A percentile compares a stretch with the other conserved stretches of the same genome.
phyloP scores from a whole-genome alignment of 306 rosid species.

The Crotalaria pallida region DNA sequence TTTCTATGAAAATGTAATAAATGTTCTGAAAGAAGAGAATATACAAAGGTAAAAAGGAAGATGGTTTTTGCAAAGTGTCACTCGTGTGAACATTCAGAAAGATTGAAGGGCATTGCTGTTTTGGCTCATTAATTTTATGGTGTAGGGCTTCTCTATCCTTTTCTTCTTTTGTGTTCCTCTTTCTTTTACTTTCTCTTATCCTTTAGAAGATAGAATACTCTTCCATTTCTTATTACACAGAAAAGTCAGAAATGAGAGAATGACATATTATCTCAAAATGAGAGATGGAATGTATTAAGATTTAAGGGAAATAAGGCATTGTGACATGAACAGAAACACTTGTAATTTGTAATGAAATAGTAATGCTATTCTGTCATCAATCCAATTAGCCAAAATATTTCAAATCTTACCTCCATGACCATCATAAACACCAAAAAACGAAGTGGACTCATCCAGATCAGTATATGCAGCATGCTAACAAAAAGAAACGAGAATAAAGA shows the following conservation, averaged over 20 bases:
- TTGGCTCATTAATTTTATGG: neutral
- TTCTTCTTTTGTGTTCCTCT: neutral
- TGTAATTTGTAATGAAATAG: neutral
- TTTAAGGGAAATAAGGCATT: neutral
- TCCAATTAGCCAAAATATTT: constrained; percentile 6
- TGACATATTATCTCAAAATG: neutral
- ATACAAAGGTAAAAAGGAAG: neutral
- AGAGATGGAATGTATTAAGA: neutral
- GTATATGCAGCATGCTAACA: constrained; percentile 93
- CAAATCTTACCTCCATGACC: constrained; percentile 94
- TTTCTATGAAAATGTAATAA: neutral
- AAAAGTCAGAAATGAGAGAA: neutral
- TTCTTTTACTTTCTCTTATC: neutral
- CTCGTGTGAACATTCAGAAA: neutral
- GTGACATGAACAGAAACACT: neutral
- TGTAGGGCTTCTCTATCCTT: neutral
- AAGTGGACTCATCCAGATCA: constrained; percentile 77
- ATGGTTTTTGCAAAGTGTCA: neutral
- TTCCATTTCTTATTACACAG: neutral
- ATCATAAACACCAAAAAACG: constrained; percentile 96
- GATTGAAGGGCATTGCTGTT: neutral
- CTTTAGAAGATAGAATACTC: neutral
- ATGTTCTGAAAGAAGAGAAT: neutral
- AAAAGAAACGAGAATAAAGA: constrained; percentile 15
- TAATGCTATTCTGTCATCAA: constrained; percentile 10